These are phyloP conservation scores for Niebla homalea DNA, from an alignment of 495 filamentous ascomycete species.

Conservation along the genomic window DNA sequence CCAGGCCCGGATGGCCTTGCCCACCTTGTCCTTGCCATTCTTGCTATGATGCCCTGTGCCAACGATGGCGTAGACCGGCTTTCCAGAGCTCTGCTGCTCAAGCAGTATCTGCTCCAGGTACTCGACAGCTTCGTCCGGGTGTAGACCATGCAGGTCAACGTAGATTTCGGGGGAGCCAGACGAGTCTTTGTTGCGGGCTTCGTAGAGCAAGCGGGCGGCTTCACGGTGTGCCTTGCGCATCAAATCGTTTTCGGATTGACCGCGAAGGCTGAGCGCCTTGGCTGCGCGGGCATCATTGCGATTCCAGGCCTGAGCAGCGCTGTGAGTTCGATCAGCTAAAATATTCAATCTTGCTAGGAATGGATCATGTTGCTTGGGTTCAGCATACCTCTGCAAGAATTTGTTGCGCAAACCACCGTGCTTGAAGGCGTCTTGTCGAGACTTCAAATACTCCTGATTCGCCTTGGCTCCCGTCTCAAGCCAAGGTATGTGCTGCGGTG, in stretches of 20 bases:
- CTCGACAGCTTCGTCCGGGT: conserved; percentile 92
- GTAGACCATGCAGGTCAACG: conserved; percentile 89
- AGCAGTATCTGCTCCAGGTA: conserved; percentile 80
- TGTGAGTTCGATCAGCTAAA: conserved; percentile 25
- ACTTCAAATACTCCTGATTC: conserved; percentile 90
- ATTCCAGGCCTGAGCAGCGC: conserved; percentile 99
- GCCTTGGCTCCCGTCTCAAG: conserved; percentile 82
- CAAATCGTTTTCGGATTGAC: conserved; percentile 88
- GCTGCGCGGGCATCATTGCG: conserved; percentile 93
- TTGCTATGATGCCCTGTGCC: conserved; percentile 97
- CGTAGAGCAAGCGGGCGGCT: conserved; percentile 82
- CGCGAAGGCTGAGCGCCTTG: conserved; percentile 84
- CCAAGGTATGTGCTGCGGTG: conserved; percentile 92
- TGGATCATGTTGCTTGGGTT: neutral
- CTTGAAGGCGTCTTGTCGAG: conserved; percentile 85
- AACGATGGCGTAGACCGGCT: conserved; percentile 88
- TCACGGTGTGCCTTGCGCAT: conserved; percentile 97
- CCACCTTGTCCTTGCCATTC: conserved; percentile 97
- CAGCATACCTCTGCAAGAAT: conserved; percentile 75
- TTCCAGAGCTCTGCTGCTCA: conserved; percentile 57
- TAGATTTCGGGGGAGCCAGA: conserved; percentile 58
- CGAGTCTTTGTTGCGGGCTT: conserved; percentile 77
- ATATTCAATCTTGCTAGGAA: neutral
- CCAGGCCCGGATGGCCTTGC: conserved; percentile 81
- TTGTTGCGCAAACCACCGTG: conserved; percentile 94